phyloP scores from a whole-genome alignment of 2,329 filamentous ascomycete genomes.

The Pseudocercospora cruenta region DNA sequence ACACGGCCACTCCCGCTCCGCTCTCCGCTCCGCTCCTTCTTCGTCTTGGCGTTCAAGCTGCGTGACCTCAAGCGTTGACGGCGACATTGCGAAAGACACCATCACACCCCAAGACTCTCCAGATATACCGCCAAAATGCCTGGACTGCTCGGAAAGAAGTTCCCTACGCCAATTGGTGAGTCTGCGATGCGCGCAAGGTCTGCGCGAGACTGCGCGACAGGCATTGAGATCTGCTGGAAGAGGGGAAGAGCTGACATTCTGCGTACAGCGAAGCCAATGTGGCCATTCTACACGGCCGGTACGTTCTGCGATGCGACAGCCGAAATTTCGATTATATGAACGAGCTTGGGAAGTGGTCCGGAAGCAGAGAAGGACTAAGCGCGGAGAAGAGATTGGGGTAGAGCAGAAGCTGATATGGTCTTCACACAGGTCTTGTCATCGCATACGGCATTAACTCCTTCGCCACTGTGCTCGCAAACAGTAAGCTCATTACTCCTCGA shows the following conservation, averaged over 20 bases:
- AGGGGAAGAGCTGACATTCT: constrained; percentile 24
- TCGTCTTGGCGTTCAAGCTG: background rate
- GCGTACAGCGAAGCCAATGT: constrained; percentile 78
- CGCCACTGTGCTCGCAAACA: constrained; percentile 74
- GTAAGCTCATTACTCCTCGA: constrained; percentile 59
- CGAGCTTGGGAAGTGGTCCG: background rate
- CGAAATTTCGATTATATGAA: background rate
- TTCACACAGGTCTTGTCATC: constrained; percentile 72
- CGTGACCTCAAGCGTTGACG: constrained; percentile 4
- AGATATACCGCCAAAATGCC: constrained; percentile 30
- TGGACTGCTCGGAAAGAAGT: constrained; percentile 56
- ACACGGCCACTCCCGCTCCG: background rate
- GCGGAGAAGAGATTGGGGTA: constrained; percentile 3
- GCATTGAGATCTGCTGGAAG: background rate
- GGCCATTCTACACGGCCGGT: constrained; percentile 94
- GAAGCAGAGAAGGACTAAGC: background rate
- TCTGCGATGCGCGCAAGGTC: constrained; percentile 23
- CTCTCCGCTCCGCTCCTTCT: background rate
- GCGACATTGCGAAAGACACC: background rate
- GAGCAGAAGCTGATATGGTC: background rate
- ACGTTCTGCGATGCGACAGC: constrained; percentile 42
- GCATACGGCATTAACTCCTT: constrained; percentile 89
- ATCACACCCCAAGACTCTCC: constrained; percentile 6
- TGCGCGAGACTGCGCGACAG: constrained; percentile 9
- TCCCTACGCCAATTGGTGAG: constrained; percentile 54